phyloP scores from a whole-genome alignment of 129 eudicot species.

The Dittrichia graveolens region DNA sequence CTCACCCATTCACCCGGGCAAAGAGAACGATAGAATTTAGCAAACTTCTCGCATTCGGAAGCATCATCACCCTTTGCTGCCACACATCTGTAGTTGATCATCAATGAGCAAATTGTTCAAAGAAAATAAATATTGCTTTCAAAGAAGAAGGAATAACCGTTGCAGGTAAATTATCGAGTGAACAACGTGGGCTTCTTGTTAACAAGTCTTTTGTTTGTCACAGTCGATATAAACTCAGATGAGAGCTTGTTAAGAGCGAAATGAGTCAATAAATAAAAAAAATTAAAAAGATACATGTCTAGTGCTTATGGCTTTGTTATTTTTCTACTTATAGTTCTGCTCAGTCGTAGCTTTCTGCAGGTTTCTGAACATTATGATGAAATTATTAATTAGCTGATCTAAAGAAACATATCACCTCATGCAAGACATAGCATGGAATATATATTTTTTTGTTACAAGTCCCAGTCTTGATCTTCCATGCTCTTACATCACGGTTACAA shows the following conservation, averaged over 20 bases:
- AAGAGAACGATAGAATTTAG: slow-evolving; percentile 44
- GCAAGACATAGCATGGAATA: background rate
- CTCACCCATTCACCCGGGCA: slow-evolving; percentile 52
- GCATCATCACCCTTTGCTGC: slow-evolving; percentile 47
- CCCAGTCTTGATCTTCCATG: too few species aligned
- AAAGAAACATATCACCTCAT: background rate
- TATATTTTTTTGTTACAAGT: background rate
- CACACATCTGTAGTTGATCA: slow-evolving; percentile 35
- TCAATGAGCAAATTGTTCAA: background rate
- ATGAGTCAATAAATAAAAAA: background rate
- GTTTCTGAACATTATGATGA: background rate
- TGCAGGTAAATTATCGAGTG: background rate
- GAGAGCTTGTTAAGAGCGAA: background rate
- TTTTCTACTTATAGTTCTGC: background rate
- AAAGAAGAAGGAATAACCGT: background rate
- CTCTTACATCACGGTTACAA: too few species aligned
- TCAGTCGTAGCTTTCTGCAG: background rate
- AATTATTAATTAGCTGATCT: background rate
- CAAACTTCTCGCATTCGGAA: slow-evolving; percentile 42
- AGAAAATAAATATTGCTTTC: background rate
- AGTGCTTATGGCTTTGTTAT: background rate
- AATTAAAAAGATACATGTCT: background rate
- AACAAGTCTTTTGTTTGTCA: background rate
- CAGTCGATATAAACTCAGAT: background rate
- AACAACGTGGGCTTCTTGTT: background rate